Evolutionary conservation across 1,284 basidiomycete genomes (phyloP).

Genomic region (Paramarasmius palmivorus): DNA sequence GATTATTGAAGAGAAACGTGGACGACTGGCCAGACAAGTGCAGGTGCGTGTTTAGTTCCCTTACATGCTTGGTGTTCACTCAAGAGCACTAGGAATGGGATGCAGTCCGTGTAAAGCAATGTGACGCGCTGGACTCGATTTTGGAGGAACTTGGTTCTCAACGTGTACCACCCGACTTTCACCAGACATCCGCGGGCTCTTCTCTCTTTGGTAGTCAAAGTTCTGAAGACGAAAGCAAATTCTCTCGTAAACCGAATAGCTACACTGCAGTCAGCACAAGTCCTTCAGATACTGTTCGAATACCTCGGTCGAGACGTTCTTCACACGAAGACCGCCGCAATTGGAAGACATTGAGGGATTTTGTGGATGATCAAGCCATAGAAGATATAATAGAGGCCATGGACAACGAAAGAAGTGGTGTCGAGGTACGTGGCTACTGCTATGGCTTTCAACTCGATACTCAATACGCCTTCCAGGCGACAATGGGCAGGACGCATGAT

Average conservation of each 20-base stretch:
- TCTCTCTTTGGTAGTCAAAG: conserved; percentile 76
- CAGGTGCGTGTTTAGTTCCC: conserved; percentile 44
- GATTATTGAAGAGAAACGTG: conserved; percentile 69
- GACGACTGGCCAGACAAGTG: conserved; percentile 56
- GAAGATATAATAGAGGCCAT: conserved; percentile 66
- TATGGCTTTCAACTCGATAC: not conserved
- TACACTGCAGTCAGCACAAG: conserved; percentile 30
- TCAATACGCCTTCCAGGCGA: conserved; percentile 44
- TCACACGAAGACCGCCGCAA: conserved; percentile 45
- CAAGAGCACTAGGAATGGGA: conserved; percentile 65
- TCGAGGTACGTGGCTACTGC: conserved; percentile 55
- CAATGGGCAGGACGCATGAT: conserved; percentile 59
- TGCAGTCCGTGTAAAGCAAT: conserved; percentile 52
- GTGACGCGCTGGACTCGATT: conserved; percentile 61
- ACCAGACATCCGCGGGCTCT: conserved; percentile 62
- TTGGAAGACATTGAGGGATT: conserved; percentile 82
- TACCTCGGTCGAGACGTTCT: conserved; percentile 21
- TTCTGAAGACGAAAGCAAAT: conserved; percentile 47
- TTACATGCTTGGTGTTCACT: not conserved
- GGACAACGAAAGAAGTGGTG: conserved; percentile 53
- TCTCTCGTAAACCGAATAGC: conserved; percentile 15
- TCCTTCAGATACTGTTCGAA: conserved; percentile 49
- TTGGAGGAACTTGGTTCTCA: conserved; percentile 72
- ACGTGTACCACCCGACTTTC: conserved; percentile 73
- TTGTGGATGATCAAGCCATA: conserved; percentile 77